Percentiles rank a stretch among this genome's conserved stretches.
phyloP scores from a whole-genome alignment of 306 rosid species.

The Inga laurina region DNA sequence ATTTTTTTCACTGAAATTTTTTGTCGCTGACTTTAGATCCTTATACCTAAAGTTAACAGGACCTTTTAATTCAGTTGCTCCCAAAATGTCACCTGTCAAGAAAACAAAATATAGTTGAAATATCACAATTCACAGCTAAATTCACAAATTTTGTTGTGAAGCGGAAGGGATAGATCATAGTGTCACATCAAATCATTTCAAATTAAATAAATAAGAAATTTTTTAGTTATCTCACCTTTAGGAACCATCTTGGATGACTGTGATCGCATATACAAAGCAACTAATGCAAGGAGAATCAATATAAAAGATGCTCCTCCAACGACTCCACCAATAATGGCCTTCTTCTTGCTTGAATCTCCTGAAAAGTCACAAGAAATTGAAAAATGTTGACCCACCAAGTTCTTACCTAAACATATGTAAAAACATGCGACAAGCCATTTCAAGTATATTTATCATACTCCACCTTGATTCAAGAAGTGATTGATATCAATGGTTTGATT shows the following conservation, averaged over 20 bases:
- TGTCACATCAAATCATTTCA: neutral
- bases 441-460: neutral
- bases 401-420: neutral
- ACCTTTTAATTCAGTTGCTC: neutral
- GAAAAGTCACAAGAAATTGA: neutral
- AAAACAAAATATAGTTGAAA: neutral
- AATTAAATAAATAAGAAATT: neutral
- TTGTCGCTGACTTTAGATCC: neutral
- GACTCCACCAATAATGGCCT: neutral
- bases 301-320: neutral
- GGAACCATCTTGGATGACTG: neutral
- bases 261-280: neutral
- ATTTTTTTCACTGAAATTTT: neutral
- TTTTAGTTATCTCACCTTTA: neutral
- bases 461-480: constrained; percentile 39
- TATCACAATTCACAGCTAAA: neutral
- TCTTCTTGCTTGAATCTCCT: neutral
- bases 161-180: neutral
- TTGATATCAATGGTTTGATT: constrained; percentile 47
- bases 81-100: neutral
- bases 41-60: neutral
- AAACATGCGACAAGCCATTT: neutral
- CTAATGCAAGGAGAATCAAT: neutral
- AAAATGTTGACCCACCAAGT: neutral
- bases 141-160: neutral